Evolutionary conservation across 345 rosid species (phyloP).

Genomic region (Litchi chinensis): DNA sequence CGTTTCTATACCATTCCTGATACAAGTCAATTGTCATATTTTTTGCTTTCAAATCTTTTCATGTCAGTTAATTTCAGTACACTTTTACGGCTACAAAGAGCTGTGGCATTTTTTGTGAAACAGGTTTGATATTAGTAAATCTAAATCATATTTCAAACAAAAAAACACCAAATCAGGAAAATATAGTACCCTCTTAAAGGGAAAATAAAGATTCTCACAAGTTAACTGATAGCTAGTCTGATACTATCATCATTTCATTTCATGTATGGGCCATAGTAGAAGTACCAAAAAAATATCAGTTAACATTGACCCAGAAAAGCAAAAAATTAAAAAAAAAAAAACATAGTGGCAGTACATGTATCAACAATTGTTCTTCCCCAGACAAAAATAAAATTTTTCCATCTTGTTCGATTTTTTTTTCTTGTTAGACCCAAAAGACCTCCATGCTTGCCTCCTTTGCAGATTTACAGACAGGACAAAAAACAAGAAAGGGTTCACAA

Average conservation of each 20-base stretch:
- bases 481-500: conserved; percentile 49
- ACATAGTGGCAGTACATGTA: neutral
- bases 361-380: conserved; percentile 3
- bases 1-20: neutral
- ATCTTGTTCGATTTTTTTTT: neutral
- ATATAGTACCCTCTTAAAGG: neutral
- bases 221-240: neutral
- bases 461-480: conserved; percentile 59
- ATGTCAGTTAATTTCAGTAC: conserved; percentile 17
- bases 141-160: too few species aligned
- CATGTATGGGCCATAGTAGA: neutral
- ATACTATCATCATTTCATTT: conserved; percentile 16
- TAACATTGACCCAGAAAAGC: too few species aligned
- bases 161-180: conserved; percentile 18
- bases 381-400: neutral
- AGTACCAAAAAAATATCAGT: neutral
- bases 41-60: conserved; percentile 16
- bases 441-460: conserved; percentile 58
- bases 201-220: neutral
- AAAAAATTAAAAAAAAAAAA: neutral
- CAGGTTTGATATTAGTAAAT: too few species aligned
- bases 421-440: conserved; percentile 39
- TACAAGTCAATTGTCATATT: neutral
- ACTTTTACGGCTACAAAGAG: conserved; percentile 17
- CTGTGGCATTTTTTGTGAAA: neutral